Conservation (phyloP, 192 early-diverging fungal genomes). For the Umbelopsis sp. region DNA sequence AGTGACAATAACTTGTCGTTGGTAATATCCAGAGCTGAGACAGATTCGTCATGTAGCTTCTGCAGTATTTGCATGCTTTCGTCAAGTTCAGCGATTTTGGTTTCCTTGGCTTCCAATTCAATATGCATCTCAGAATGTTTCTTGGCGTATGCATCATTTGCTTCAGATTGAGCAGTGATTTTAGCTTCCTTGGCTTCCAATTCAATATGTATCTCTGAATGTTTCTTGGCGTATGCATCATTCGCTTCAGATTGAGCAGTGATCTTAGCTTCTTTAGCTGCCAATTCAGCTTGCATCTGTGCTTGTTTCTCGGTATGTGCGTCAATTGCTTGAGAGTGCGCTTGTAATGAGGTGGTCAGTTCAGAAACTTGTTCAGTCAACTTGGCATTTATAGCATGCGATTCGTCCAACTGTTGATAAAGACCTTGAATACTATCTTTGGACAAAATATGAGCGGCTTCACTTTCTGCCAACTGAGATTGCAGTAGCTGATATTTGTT, state of each 20-base stretch:
- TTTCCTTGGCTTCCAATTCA: not conserved
- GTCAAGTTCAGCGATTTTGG: not conserved
- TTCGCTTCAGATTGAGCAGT: not conserved
- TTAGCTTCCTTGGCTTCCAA: not conserved
- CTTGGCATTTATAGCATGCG: not conserved
- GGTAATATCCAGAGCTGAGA: not conserved
- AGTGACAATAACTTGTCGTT: not conserved
- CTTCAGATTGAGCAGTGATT: not conserved
- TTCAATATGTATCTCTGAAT: not conserved
- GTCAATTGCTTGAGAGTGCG: too few relatives aligned
- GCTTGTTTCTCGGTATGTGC: not conserved
- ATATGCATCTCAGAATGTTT: not conserved
- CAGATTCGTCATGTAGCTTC: slow-evolving; percentile 4
- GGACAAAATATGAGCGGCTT: not conserved
- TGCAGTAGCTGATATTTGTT: not conserved
- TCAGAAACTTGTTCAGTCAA: not conserved
- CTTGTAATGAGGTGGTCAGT: not conserved
- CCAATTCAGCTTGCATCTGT: not conserved
- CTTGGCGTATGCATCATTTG: not conserved
- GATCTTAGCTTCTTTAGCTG: not conserved
- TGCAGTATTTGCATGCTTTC: not conserved
- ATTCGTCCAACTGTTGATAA: not conserved
- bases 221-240: not conserved
- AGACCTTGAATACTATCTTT: not conserved
- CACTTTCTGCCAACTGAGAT: not conserved